Evolutionary conservation across 2,329 filamentous ascomycete species (phyloP).

Genomic region (Fusarium burgessii): DNA sequence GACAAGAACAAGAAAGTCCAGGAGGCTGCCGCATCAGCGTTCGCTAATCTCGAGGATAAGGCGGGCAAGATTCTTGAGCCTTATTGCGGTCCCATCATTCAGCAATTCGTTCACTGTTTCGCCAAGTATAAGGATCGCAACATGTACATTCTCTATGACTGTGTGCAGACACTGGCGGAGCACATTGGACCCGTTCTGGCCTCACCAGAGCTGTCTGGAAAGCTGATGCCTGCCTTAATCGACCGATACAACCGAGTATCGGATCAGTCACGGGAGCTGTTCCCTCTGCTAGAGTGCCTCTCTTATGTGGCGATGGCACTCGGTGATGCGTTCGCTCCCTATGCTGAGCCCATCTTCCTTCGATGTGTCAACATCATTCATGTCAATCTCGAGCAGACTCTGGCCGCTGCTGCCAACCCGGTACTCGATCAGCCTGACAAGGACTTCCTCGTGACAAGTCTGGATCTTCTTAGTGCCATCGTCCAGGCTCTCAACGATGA

Average conservation of each 20-base stretch:
- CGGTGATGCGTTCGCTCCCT: constrained; percentile 83
- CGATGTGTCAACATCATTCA: constrained; percentile 94
- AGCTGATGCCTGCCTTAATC: constrained; percentile 94
- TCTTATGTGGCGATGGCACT: constrained; percentile 94
- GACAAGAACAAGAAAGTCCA: constrained; percentile 98
- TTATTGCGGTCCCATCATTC: constrained; percentile 90
- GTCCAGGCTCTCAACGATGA: constrained; percentile 85
- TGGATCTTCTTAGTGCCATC: constrained; percentile 92
- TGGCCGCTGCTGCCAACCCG: constrained; percentile 76
- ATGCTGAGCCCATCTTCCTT: constrained; percentile 85
- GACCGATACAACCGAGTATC: constrained; percentile 86
- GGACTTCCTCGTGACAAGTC: constrained; percentile 94
- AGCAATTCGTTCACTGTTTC: constrained; percentile 93
- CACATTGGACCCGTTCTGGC: constrained; percentile 86
- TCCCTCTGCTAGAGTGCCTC: constrained; percentile 94
- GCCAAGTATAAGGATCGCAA: constrained; percentile 97
- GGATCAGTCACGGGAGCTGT: constrained; percentile 92
- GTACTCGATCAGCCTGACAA: constrained; percentile 86
- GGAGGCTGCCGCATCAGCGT: constrained; percentile 94
- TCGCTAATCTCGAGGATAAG: constrained; percentile 95
- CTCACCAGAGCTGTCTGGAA: constrained; percentile 81
- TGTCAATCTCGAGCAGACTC: constrained; percentile 84
- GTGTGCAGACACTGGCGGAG: constrained; percentile 95
- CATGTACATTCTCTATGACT: constrained; percentile 99
- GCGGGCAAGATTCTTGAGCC: constrained; percentile 83